phyloP scores from a whole-genome alignment of 495 filamentous ascomycete species.

The Penicillium canescens region DNA sequence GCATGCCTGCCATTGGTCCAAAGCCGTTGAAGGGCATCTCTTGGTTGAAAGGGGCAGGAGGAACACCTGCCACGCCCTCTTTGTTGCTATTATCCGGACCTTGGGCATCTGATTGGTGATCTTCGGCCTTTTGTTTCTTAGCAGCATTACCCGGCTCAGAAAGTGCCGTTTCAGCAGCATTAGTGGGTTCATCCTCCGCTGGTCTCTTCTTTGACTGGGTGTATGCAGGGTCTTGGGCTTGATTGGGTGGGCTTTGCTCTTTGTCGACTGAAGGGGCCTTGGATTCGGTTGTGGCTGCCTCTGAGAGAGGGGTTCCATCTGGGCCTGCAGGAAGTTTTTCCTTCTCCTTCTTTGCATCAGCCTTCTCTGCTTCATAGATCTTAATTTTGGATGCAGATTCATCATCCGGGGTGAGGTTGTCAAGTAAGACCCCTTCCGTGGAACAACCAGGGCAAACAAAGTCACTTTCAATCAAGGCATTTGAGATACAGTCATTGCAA shows the following conservation, averaged over 20 bases:
- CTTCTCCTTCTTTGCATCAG: slow-evolving; percentile 59
- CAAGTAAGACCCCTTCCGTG: slow-evolving; percentile 86
- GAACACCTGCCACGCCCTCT: slow-evolving; percentile 5
- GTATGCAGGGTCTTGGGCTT: slow-evolving; percentile 25
- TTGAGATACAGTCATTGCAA: slow-evolving; percentile 98
- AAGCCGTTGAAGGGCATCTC: slow-evolving; percentile 35
- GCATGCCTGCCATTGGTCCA: slow-evolving; percentile 37
- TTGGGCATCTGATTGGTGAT: slow-evolving; percentile 12
- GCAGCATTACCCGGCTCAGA: slow-evolving; percentile 17
- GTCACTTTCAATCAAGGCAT: slow-evolving; percentile 95
- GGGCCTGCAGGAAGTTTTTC: slow-evolving; percentile 49
- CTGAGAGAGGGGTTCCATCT: slow-evolving; percentile 31
- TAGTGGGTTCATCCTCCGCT: slow-evolving; percentile 67
- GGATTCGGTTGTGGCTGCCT: slow-evolving; percentile 20
- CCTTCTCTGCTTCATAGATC: slow-evolving; percentile 72
- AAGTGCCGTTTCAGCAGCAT: slow-evolving; percentile 9
- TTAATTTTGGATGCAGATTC: slow-evolving; percentile 76
- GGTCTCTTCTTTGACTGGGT: slow-evolving; percentile 69
- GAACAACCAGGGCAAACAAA: slow-evolving; percentile 91
- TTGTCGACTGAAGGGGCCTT: slow-evolving; percentile 12
- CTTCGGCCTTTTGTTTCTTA: slow-evolving; percentile 39
- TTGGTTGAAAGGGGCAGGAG: slow-evolving; percentile 24
- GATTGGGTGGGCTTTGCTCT: slow-evolving; percentile 38
- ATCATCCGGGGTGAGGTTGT: slow-evolving; percentile 82
- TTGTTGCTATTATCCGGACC: slow-evolving; percentile 1